Evolutionary conservation across 2,329 filamentous ascomycete species (phyloP).

Genomic region (Neofusicoccum parvum): DNA sequence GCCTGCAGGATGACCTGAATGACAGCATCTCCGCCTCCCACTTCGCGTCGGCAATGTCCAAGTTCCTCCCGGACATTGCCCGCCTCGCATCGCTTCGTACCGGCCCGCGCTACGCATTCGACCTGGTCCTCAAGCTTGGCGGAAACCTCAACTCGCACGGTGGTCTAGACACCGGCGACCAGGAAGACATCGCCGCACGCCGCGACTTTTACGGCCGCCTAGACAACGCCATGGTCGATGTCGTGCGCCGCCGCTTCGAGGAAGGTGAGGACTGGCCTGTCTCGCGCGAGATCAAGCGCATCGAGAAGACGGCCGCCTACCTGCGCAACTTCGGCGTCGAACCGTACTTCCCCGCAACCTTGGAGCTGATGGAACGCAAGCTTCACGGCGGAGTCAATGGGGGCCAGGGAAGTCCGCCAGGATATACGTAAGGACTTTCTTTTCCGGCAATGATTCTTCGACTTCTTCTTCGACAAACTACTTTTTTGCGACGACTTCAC

Average conservation of each 20-base stretch:
- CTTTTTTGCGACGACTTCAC: not conserved
- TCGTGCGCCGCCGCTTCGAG: slow-evolving; percentile 53
- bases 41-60: slow-evolving; percentile 57
- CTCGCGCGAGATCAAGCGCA: slow-evolving; percentile 55
- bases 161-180: slow-evolving; percentile 52
- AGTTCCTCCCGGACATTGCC: slow-evolving; percentile 57
- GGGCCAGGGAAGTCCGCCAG: slow-evolving; percentile 14
- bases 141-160: slow-evolving; percentile 59
- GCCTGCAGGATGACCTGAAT: slow-evolving; percentile 58
- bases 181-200: slow-evolving; percentile 51
- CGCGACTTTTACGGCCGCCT: slow-evolving; percentile 53
- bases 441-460: not conserved
- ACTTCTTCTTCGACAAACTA: slow-evolving; percentile 5
- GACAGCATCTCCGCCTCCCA: slow-evolving; percentile 55
- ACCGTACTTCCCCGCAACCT: slow-evolving; percentile 55
- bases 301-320: slow-evolving; percentile 58
- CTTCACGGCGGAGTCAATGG: slow-evolving; percentile 18
- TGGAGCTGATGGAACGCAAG: slow-evolving; percentile 48
- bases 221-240: slow-evolving; percentile 55
- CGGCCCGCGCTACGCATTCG: slow-evolving; percentile 54
- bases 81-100: slow-evolving; percentile 52
- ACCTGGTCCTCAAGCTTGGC: slow-evolving; percentile 57
- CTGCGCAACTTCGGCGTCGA: slow-evolving; percentile 55
- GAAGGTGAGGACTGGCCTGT: slow-evolving; percentile 57
- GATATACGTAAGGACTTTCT: slow-evolving; percentile 19